A percentile compares a stretch with the other conserved stretches of the same genome.
Evolutionary conservation across 768 basidiomycete genomes (phyloP).

Genomic region (Gymnopilus junonius): DNA sequence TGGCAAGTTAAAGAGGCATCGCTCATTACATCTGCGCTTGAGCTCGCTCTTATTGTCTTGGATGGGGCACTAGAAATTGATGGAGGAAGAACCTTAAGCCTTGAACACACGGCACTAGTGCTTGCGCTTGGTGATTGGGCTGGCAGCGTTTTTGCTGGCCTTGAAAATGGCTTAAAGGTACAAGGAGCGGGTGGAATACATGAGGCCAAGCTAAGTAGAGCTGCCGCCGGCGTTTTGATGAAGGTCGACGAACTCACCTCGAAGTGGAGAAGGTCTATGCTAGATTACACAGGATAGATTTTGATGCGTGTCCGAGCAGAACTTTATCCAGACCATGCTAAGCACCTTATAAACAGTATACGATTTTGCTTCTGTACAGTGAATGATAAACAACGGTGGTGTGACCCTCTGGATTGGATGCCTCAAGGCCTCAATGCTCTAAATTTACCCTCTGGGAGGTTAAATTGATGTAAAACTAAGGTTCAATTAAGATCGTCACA

Average conservation of each 20-base stretch:
- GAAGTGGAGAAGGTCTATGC: slow-evolving; percentile 33
- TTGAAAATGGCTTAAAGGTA: slow-evolving; percentile 69
- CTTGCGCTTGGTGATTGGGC: slow-evolving; percentile 86
- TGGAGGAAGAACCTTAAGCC: slow-evolving; percentile 69
- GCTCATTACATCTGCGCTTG: slow-evolving; percentile 75
- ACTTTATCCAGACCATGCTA: no score
- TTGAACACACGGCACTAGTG: slow-evolving; percentile 76
- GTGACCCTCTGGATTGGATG: no score
- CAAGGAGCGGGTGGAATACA: slow-evolving; percentile 69
- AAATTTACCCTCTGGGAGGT: background rate
- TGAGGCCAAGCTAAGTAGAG: slow-evolving; percentile 64
- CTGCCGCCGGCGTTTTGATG: slow-evolving; percentile 80
- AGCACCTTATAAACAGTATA: no score
- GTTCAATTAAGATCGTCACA: background rate
- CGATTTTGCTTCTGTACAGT: no score
- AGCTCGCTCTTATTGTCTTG: slow-evolving; percentile 76
- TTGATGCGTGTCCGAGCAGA: background rate
- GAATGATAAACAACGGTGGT: no score
- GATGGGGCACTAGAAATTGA: slow-evolving; percentile 80
- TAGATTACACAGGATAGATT: slow-evolving; percentile 18
- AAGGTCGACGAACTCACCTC: slow-evolving; percentile 61
- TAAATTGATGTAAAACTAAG: background rate
- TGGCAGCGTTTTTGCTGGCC: slow-evolving; percentile 57
- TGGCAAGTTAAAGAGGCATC: slow-evolving; percentile 63
- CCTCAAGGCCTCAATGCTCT: background rate